Conservation (phyloP, 345 rosid genomes). For the Hypericum perforatum region DNA sequence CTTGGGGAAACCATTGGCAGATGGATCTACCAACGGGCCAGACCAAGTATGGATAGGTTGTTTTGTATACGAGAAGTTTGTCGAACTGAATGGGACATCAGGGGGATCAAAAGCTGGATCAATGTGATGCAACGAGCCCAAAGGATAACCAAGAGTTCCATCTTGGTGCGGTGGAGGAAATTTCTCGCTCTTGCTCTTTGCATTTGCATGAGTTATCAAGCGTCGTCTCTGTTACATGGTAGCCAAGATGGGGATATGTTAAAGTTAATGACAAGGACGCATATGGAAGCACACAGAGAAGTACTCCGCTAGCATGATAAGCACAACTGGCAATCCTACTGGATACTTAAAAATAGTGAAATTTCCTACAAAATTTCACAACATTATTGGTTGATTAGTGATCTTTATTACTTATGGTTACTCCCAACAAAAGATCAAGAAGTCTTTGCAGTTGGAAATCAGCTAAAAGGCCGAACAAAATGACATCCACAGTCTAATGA, state of each 20-base stretch:
- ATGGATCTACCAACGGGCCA: slow-evolving; percentile 23
- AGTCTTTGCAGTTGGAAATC: too few relatives aligned
- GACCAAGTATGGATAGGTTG: slow-evolving; percentile 25
- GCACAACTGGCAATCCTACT: too few relatives aligned
- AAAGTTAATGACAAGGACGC: too few relatives aligned
- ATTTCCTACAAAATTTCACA: too few relatives aligned
- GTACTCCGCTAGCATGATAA: too few relatives aligned
- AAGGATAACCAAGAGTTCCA: slow-evolving; percentile 24
- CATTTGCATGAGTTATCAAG: slow-evolving; percentile 25
- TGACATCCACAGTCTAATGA: too few relatives aligned
- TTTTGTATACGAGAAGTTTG: slow-evolving; percentile 22
- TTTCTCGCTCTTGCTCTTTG: slow-evolving; percentile 30
- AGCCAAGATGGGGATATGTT: not conserved
- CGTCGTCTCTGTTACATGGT: slow-evolving; percentile 30
- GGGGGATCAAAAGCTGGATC: slow-evolving; percentile 21
- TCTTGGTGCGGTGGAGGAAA: slow-evolving; percentile 30
- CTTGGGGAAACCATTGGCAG: slow-evolving; percentile 16
- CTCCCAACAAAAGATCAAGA: too few relatives aligned
- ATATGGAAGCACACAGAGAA: too few relatives aligned
- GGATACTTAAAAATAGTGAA: too few relatives aligned
- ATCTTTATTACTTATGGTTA: too few relatives aligned
- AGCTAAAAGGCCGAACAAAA: too few relatives aligned
- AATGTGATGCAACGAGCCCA: slow-evolving; percentile 18
- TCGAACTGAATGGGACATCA: slow-evolving; percentile 25
- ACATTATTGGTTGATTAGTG: too few relatives aligned